Percentiles rank a stretch among this genome's conserved stretches.
These are phyloP conservation scores for Alternaria novae-zelandiae DNA, from an alignment of 2,329 filamentous ascomycete species.

Conservation along the genomic window DNA sequence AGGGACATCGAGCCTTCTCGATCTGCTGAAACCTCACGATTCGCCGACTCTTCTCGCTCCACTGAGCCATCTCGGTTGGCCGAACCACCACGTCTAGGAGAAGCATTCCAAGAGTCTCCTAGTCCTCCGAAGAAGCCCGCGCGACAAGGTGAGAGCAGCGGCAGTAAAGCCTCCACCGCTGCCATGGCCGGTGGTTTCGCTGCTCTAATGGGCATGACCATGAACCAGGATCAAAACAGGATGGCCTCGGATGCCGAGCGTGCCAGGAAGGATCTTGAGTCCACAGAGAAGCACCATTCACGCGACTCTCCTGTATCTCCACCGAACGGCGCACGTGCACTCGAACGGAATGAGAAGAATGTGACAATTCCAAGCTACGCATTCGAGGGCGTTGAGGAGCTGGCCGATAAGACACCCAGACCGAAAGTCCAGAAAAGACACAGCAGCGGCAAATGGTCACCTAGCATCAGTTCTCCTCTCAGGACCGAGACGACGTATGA, in stretches of 20 bases:
- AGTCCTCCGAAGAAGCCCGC: slow-evolving; percentile 12
- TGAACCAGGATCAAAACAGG: slow-evolving; percentile 44
- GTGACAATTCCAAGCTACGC: slow-evolving; percentile 41
- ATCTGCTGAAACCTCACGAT: background rate
- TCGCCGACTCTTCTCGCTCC: background rate
- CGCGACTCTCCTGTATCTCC: slow-evolving; percentile 19
- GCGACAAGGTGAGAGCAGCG: slow-evolving; percentile 18
- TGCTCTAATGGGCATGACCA: slow-evolving; percentile 38
- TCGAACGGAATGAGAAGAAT: slow-evolving; percentile 20
- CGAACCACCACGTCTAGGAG: background rate
- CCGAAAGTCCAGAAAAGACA: slow-evolving; percentile 57
- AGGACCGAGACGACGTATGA: slow-evolving; percentile 53
- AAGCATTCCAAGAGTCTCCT: background rate
- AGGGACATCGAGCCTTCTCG: slow-evolving; percentile 1
- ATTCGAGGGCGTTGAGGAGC: slow-evolving; percentile 44
- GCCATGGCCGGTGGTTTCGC: slow-evolving; percentile 43
- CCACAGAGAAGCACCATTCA: slow-evolving; percentile 23
- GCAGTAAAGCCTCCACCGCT: slow-evolving; percentile 26
- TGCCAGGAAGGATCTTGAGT: slow-evolving; percentile 34
- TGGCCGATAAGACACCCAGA: slow-evolving; percentile 51
- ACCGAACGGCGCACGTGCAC: slow-evolving; percentile 24
- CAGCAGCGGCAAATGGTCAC: slow-evolving; percentile 50
- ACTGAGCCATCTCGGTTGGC: background rate
- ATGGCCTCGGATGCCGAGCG: slow-evolving; percentile 37
- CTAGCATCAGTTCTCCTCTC: slow-evolving; percentile 52